These are phyloP conservation scores for Ustilaginoidea virens DNA, from an alignment of 2,329 filamentous ascomycete species.

Conservation along the genomic window DNA sequence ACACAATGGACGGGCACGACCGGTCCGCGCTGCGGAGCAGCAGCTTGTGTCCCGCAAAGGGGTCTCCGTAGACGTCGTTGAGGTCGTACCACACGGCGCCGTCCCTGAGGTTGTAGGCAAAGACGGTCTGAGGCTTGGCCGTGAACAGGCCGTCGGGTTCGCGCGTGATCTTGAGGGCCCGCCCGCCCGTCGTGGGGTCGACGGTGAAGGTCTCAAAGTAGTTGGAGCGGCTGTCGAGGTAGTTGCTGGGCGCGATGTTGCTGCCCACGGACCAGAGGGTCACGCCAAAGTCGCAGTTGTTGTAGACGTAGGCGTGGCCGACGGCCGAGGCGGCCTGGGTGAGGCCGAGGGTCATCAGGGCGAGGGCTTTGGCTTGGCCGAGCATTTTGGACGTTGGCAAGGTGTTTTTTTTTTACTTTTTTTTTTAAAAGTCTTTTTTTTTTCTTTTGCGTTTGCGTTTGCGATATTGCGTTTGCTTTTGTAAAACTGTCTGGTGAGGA, in stretches of 20 bases:
- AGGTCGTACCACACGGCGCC: slow-evolving; percentile 23
- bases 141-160: slow-evolving; percentile 20
- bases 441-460: too few species aligned
- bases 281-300: slow-evolving; percentile 20
- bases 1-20: slow-evolving; percentile 20
- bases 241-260: slow-evolving; percentile 11
- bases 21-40: slow-evolving; percentile 13
- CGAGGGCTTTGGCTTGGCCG: slow-evolving; percentile 5
- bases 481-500: too few species aligned
- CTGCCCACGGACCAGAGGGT: slow-evolving; percentile 24
- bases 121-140: slow-evolving; percentile 23
- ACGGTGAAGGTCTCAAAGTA: slow-evolving; percentile 18
- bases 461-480: too few species aligned
- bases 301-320: slow-evolving; percentile 20
- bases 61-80: slow-evolving; percentile 23
- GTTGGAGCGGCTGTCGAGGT: slow-evolving; percentile 12
- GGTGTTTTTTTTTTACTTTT: too few species aligned
- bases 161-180: slow-evolving; percentile 21
- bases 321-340: slow-evolving; percentile 7
- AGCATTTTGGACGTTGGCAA: slow-evolving; percentile 5
- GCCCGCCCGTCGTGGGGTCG: slow-evolving; percentile 22
- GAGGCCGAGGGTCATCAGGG: slow-evolving; percentile 3
- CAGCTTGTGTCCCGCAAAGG: slow-evolving; percentile 19
- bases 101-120: slow-evolving; percentile 22
- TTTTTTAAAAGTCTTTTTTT: too few species aligned